Base-by-base conservation (phyloP, 164 flowering plant genomes). In the Kalanchoe fedtschenkoi region DNA sequence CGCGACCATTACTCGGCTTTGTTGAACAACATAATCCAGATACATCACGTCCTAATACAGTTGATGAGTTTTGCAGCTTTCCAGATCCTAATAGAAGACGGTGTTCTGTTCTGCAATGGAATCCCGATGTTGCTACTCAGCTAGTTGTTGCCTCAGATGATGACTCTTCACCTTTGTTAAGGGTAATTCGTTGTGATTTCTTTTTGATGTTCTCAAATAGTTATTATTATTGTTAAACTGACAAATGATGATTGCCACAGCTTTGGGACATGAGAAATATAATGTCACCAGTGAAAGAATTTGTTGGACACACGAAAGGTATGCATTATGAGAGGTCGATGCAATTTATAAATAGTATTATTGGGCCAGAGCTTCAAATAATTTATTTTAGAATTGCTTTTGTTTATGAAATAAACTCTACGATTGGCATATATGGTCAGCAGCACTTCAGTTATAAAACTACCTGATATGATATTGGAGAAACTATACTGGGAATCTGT, bases 31-130 rank as follows among this genome's bases (percentile, higher is more conserved):
- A 39, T 5, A 15, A 14, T 61, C n/a, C 24, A 1, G 10, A 14
- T 11, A 47, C 9, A 21, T 19, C 26, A 19, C 54, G 10, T 63
- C 2, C 38, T 47, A n/a, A 32, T 19, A 44, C 2, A 17, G 37
- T 5, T 19, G 28, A 2, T 51, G 24, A 21, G 63, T 66, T 51
- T 65, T 43, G 34, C 85, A 95, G 99, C 69, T 89, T 95, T 71
- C 51, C 85, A 61, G 99, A 91, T 78, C 73, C 99, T 62, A 66
- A 68, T 71, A 82, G 85, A 79, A 83, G 92, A 70, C 80, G 96
- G 38, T 88, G 95, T 79, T 95, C 99, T 68, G 99, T 89, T 61
- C 75, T 95, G 74, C 99, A 95, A 74, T 95, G 99, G 99, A 72
- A 91, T 72, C 99, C 99, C 60, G 97, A 89, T 67, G 63, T 82